These are phyloP conservation scores for Leccinum subgranulosum DNA, from an alignment of 768 basidiomycete genomes.

Conservation along the genomic window DNA sequence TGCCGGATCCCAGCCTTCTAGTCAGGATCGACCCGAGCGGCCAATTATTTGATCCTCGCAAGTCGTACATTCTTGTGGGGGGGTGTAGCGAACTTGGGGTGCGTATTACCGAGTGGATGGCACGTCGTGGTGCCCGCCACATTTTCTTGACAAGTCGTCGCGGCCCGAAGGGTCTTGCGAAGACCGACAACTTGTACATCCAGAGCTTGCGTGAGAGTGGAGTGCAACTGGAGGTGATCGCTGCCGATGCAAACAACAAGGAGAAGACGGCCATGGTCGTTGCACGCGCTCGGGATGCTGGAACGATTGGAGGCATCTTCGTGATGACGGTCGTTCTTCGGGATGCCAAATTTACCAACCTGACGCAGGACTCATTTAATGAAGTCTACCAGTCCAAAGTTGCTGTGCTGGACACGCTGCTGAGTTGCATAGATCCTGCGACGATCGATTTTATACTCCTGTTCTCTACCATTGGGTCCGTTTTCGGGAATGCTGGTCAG, in stretches of 20 bases:
- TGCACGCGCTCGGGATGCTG: conserved; percentile 17
- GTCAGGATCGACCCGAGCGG: conserved; percentile 24
- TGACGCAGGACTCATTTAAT: conserved; percentile 32
- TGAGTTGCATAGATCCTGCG: conserved; percentile 13
- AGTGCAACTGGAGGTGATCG: conserved; percentile 26
- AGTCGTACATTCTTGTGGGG: conserved; percentile 21
- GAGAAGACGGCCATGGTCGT: conserved; percentile 24
- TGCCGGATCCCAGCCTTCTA: conserved; percentile 5
- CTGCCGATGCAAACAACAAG: conserved; percentile 24
- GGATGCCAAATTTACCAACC: conserved; percentile 31
- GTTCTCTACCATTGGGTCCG: conserved; percentile 34
- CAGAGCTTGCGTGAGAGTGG: conserved; percentile 21
- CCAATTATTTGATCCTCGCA: conserved; percentile 31
- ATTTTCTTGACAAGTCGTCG: conserved; percentile 30
- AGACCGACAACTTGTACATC: conserved; percentile 28
- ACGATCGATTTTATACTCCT: conserved; percentile 31
- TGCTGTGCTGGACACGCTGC: conserved; percentile 16
- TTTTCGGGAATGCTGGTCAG: conserved; percentile 30
- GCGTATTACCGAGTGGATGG: conserved; percentile 34
- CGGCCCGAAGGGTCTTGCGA: conserved; percentile 16
- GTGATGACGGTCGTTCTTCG: conserved; percentile 36
- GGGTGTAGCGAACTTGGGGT: conserved; percentile 24
- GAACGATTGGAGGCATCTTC: conserved; percentile 32
- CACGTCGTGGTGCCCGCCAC: conserved; percentile 29
- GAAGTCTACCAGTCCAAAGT: conserved; percentile 24